Evolutionary conservation across 2,329 filamentous ascomycete genomes (phyloP).

Genomic region (Claviceps pusilla): DNA sequence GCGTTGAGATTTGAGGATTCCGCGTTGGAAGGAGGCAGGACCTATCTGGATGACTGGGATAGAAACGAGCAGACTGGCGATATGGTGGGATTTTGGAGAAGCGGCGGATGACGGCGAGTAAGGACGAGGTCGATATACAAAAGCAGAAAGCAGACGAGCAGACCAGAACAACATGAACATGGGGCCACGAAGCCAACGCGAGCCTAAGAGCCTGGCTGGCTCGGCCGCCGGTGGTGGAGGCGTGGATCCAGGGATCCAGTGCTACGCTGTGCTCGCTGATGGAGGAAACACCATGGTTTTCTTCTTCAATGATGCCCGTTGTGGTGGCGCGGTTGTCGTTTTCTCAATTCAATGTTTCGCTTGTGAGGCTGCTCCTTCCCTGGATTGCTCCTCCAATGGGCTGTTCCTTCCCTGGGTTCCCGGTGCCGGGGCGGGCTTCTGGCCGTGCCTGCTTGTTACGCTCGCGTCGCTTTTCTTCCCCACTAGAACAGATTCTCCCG

Average conservation of each 20-base stretch:
- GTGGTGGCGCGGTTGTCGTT: no score
- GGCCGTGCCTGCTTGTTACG: not conserved
- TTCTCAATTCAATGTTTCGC: no score
- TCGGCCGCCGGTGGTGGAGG: not conserved
- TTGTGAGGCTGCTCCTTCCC: no score
- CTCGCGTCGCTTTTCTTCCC: not conserved
- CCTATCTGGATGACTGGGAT: not conserved
- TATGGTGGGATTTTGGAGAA: no score
- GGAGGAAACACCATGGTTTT: not conserved
- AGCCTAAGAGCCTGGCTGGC: no score
- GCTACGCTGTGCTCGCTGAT: not conserved
- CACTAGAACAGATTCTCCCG: not conserved
- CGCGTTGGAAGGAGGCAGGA: not conserved
- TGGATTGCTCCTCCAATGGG: not conserved
- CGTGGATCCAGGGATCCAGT: not conserved
- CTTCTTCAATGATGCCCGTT: no score
- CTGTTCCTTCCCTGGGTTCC: not conserved
- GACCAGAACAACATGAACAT: no score
- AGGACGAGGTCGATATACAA: not conserved
- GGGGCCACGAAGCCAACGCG: no score
- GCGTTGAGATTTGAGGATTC: not conserved
- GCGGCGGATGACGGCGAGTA: not conserved
- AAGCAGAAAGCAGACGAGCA: no score
- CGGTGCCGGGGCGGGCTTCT: not conserved
- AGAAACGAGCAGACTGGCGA: not conserved